Conservation (phyloP, 164 flowering plant genomes). For the Berberis vulgaris region DNA sequence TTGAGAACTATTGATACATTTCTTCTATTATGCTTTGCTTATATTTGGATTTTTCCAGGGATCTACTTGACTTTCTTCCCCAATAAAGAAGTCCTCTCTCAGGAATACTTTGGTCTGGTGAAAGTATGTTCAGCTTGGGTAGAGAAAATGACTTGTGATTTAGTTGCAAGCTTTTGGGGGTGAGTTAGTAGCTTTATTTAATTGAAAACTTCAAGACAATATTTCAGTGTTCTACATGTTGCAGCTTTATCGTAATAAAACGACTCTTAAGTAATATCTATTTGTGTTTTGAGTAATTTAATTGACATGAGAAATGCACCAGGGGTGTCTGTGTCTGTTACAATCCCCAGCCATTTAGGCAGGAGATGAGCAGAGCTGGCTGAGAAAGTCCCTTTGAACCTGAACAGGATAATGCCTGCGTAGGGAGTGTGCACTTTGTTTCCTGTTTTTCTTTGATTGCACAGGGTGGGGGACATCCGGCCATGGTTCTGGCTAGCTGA, state of each 20-base stretch:
- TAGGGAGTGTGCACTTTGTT: slow-evolving; percentile 91
- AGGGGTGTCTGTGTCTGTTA: slow-evolving; percentile 85
- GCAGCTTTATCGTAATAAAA: slow-evolving; percentile 22
- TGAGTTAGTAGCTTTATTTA: slow-evolving; percentile 25
- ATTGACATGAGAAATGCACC: slow-evolving; percentile 74
- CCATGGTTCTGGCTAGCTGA: slow-evolving; percentile 25
- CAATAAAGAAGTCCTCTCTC: not conserved
- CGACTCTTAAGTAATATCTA: not conserved
- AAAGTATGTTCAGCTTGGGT: not conserved
- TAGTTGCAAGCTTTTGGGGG: slow-evolving; percentile 22
- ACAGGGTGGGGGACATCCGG: slow-evolving; percentile 34
- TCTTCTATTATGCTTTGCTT: too few relatives aligned
- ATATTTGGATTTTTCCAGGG: too few relatives aligned
- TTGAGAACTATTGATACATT: too few relatives aligned
- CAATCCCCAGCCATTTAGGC: slow-evolving; percentile 22
- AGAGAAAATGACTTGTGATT: slow-evolving; percentile 9
- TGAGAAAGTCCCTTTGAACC: slow-evolving; percentile 99
- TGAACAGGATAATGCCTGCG: slow-evolving; percentile 99
- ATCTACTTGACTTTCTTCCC: too few relatives aligned
- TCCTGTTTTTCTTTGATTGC: slow-evolving; percentile 30
- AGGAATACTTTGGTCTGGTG: slow-evolving; percentile 4
- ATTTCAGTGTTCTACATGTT: slow-evolving; percentile 13
- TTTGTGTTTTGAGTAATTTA: slow-evolving; percentile 2
- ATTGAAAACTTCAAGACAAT: slow-evolving; percentile 3
- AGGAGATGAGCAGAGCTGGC: slow-evolving; percentile 43